Conservation (phyloP, 2,329 filamentous ascomycete species). For the Gaeumannomyces tritici region DNA sequence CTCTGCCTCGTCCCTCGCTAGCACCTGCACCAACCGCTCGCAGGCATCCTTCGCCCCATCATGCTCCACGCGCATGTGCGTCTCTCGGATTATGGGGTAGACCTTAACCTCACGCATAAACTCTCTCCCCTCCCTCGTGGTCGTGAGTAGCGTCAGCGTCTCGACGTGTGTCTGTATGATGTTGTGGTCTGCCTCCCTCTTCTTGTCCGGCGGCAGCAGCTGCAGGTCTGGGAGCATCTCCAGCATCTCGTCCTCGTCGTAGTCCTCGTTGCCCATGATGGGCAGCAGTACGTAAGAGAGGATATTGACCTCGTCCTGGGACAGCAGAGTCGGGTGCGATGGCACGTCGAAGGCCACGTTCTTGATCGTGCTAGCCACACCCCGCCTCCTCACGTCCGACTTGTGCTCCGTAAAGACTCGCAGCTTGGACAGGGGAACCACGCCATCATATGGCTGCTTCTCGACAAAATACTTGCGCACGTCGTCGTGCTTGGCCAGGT, state of each 20-base stretch:
- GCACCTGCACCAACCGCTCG: slow-evolving; percentile 79
- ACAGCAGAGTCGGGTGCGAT: slow-evolving; percentile 62
- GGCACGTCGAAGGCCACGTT: slow-evolving; percentile 79
- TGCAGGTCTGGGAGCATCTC: slow-evolving; percentile 87
- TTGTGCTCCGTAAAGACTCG: slow-evolving; percentile 94
- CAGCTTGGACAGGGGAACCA: slow-evolving; percentile 87
- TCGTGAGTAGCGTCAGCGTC: slow-evolving; percentile 74
- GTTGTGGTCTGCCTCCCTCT: slow-evolving; percentile 64
- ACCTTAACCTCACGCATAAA: slow-evolving; percentile 67
- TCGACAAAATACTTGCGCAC: slow-evolving; percentile 67
- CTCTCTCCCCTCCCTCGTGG: slow-evolving; percentile 66
- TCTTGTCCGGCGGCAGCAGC: slow-evolving; percentile 80
- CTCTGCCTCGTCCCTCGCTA: slow-evolving; percentile 61
- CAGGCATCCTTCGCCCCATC: slow-evolving; percentile 76
- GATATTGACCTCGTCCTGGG: slow-evolving; percentile 65
- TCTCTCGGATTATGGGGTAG: slow-evolving; percentile 83
- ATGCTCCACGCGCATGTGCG: slow-evolving; percentile 67
- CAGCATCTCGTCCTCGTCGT: slow-evolving; percentile 74
- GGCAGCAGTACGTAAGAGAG: slow-evolving; percentile 84
- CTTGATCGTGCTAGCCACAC: slow-evolving; percentile 95
- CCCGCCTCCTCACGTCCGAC: slow-evolving; percentile 64
- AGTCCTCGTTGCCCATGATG: slow-evolving; percentile 81
- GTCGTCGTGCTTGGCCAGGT: slow-evolving; percentile 73
- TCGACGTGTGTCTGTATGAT: slow-evolving; percentile 86
- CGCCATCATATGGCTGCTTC: slow-evolving; percentile 64